Conservation (phyloP, 2,329 filamentous ascomycete genomes). For the Eurotiales sp. region DNA sequence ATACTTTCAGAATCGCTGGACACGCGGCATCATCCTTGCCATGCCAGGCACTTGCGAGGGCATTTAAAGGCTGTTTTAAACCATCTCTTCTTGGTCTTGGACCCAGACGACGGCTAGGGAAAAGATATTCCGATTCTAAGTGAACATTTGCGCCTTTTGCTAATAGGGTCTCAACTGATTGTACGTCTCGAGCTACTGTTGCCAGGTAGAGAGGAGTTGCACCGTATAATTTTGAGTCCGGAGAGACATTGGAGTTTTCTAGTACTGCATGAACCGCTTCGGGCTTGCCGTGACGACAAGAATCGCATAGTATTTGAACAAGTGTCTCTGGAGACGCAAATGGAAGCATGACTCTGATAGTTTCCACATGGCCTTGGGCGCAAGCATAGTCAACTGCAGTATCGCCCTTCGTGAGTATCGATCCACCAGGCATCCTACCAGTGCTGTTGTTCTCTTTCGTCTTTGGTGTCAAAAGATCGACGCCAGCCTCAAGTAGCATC, state of each 20-base stretch:
- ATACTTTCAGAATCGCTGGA: background rate
- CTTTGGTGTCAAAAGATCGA: slow-evolving; percentile 6
- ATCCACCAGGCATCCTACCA: background rate
- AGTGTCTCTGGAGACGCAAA: background rate
- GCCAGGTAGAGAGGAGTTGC: background rate
- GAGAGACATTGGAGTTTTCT: background rate
- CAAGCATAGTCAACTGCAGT: background rate
- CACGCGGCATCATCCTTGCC: background rate
- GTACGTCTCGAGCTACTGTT: background rate
- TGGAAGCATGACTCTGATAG: background rate
- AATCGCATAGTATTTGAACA: background rate
- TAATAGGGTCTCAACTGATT: background rate
- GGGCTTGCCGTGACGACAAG: background rate
- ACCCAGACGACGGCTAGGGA: background rate
- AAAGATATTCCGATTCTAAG: background rate
- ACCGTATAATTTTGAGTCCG: background rate
- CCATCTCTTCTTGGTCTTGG: background rate
- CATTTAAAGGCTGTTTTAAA: background rate
- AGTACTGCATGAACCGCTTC: background rate
- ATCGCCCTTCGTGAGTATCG: background rate
- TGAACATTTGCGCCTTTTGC: background rate
- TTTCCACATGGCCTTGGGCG: background rate
- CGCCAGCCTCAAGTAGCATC: slow-evolving; percentile 16
- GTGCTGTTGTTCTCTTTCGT: background rate
- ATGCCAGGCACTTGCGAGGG: background rate